Percentiles rank a stretch among this genome's conserved stretches.
phyloP scores from a whole-genome alignment of 805 yeast genomes.

The Metschnikowia noctiluminum region DNA sequence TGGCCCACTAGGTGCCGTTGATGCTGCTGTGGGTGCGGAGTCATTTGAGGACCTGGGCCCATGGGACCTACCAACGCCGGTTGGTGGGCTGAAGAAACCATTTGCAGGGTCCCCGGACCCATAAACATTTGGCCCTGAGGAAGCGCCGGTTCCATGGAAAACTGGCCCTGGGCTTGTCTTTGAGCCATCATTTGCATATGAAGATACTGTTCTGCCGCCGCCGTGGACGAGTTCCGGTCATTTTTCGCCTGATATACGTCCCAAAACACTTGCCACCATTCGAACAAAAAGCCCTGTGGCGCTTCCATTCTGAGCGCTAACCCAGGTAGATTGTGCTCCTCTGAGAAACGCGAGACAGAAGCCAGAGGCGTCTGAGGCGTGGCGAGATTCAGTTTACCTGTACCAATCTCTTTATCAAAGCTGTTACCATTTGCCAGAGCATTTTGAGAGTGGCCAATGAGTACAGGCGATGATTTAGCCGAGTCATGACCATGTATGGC shows the following conservation, averaged over 20 bases:
- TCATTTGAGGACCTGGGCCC: background rate
- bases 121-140: background rate
- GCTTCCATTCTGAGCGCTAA: slow-evolving; percentile 66
- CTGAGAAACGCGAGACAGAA: slow-evolving; percentile 24
- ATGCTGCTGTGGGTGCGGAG: slow-evolving; percentile 2
- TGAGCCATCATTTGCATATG: slow-evolving; percentile 59
- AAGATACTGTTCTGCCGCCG: slow-evolving; percentile 65
- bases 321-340: slow-evolving; percentile 45
- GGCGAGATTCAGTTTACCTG: slow-evolving; percentile 7
- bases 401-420: slow-evolving; percentile 2
- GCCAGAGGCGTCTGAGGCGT: slow-evolving; percentile 29
- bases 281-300: slow-evolving; percentile 81
- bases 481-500: slow-evolving; percentile 1
- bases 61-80: slow-evolving; percentile 1
- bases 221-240: slow-evolving; percentile 8
- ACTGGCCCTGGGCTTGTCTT: slow-evolving; percentile 44
- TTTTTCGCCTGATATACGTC: slow-evolving; percentile 84
- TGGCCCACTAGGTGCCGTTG: slow-evolving; percentile 1
- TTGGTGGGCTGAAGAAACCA: slow-evolving; percentile 1
- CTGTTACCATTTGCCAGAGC: background rate
- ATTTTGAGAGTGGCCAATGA: slow-evolving; percentile 5
- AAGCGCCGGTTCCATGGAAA: background rate
- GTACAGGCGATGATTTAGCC: slow-evolving; percentile 21
- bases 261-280: slow-evolving; percentile 98
- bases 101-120: background rate